Conservation (phyloP, 129 eudicot genomes). For the Silybum marianum region DNA sequence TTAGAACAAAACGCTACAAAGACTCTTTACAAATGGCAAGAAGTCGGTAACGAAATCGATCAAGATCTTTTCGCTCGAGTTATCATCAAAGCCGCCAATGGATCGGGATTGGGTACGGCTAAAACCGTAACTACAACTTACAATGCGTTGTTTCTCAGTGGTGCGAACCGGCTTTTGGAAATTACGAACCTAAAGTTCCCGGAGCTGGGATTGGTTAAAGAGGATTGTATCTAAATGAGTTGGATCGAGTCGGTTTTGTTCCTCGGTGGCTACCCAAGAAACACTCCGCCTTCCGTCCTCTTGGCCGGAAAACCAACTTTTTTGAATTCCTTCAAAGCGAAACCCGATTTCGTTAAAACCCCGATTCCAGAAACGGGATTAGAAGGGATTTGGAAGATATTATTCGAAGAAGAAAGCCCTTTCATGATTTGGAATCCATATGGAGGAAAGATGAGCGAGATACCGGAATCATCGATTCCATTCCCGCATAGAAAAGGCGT, state of each 20-base stretch:
- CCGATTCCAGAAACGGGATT: slow-evolving; percentile 38
- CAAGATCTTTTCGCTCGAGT: slow-evolving; percentile 34
- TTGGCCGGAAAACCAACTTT: slow-evolving; percentile 22
- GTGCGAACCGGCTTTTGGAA: slow-evolving; percentile 6
- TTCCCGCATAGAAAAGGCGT: slow-evolving; percentile 42
- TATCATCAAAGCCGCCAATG: neutral
- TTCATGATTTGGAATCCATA: slow-evolving; percentile 36
- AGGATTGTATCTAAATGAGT: slow-evolving; percentile 36
- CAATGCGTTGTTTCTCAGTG: slow-evolving; percentile 40
- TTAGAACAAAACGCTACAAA: slow-evolving; percentile 23
- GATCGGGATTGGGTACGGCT: neutral
- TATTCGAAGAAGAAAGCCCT: slow-evolving; percentile 28
- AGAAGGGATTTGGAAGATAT: slow-evolving; percentile 28
- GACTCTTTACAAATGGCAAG: slow-evolving; percentile 20
- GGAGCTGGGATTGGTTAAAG: slow-evolving; percentile 27
- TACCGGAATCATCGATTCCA: slow-evolving; percentile 27
- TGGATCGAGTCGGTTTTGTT: slow-evolving; percentile 38
- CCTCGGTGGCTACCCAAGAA: slow-evolving; percentile 20
- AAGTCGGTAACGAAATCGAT: slow-evolving; percentile 25
- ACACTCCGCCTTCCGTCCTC: slow-evolving; percentile 14
- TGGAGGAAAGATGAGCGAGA: slow-evolving; percentile 42
- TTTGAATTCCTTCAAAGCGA: slow-evolving; percentile 26
- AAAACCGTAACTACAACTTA: slow-evolving; percentile 21
- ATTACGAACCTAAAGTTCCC: slow-evolving; percentile 28
- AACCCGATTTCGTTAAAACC: slow-evolving; percentile 33